Evolutionary conservation across 331 rosid species (phyloP).

Genomic region (Telfairia occidentalis): DNA sequence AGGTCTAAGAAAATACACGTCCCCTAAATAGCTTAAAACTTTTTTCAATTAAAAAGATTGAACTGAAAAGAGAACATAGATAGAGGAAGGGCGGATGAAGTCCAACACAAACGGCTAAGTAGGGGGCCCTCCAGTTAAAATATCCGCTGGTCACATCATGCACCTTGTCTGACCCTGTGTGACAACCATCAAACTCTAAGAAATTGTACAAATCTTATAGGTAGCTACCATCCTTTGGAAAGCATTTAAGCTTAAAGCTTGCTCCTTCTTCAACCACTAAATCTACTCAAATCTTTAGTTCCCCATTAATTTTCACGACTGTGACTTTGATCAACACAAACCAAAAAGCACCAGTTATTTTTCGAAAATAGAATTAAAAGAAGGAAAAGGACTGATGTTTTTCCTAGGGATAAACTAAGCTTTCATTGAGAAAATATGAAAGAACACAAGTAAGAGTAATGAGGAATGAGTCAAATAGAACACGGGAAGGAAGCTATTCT

Average conservation of each 20-base stretch:
- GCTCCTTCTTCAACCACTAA: neutral
- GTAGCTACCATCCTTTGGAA: neutral
- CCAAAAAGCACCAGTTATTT: neutral
- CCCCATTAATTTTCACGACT: neutral
- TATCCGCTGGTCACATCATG: neutral
- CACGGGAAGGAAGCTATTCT: neutral
- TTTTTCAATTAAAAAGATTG: neutral
- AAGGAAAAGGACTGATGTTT: neutral
- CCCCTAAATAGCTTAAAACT: neutral
- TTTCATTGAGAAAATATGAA: neutral
- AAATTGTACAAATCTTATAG: neutral
- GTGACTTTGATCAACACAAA: neutral
- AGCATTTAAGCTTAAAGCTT: neutral
- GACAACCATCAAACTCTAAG: neutral
- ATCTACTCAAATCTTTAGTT: neutral
- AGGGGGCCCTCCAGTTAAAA: neutral
- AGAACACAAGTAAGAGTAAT: neutral
- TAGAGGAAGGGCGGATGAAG: neutral
- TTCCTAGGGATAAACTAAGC: neutral
- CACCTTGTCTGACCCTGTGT: neutral
- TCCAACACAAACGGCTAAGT: neutral
- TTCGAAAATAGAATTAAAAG: neutral
- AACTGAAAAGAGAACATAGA: neutral
- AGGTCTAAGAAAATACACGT: neutral
- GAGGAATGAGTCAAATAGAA: neutral